Evolutionary conservation across 2,329 filamentous ascomycete species (phyloP), one percentile per base, ranked within the genome.

Genomic region (Colletotrichum lupini): DNA sequence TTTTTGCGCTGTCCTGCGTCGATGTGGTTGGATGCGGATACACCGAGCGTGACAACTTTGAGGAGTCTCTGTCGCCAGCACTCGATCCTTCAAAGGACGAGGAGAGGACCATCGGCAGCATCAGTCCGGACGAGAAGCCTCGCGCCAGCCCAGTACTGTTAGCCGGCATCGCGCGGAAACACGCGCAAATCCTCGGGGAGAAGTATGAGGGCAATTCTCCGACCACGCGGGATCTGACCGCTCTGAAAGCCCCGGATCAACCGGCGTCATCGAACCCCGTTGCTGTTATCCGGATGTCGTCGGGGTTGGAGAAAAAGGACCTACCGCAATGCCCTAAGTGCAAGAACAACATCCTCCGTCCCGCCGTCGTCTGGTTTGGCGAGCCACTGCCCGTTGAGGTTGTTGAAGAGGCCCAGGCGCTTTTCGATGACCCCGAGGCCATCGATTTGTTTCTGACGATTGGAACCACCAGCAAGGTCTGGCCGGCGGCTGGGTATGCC

Each of bases 331-430:
- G 92, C 76, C 91, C 91, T 0, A 79, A 87, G 75, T 80, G 91
- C 80, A 84, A 86, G 67, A 81, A 80, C 14, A 86, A 87, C 14
- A 82, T 93, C 8, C 85, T 93, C 5, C 87, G 92, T 6, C 92
- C 92, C 0, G 90, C 89, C 9, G 91, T 93, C 0, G 91, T 93
- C 4, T 93, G 92, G 92, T 93, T 93, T 76, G 89, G 89, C 37
- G 92, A 93, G 79, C 67, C 79, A 12, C 82, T 93, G 3, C 89
- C 91, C 0, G 73, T 76, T 4, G 79, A 87, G 14, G 87, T 89
- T 2, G 76, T 92, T 1, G 68, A 82, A 0, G 81, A 83, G 12
- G 85, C 92, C 5, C 85, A 92, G 46, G 77, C 83, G 0, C 92
- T 87, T 81, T 84, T 93, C 55, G 74, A 80, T 0, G 75, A 81